These are phyloP conservation scores for Penicillium bialowiezense DNA, from an alignment of 495 filamentous ascomycete species.

Conservation along the genomic window DNA sequence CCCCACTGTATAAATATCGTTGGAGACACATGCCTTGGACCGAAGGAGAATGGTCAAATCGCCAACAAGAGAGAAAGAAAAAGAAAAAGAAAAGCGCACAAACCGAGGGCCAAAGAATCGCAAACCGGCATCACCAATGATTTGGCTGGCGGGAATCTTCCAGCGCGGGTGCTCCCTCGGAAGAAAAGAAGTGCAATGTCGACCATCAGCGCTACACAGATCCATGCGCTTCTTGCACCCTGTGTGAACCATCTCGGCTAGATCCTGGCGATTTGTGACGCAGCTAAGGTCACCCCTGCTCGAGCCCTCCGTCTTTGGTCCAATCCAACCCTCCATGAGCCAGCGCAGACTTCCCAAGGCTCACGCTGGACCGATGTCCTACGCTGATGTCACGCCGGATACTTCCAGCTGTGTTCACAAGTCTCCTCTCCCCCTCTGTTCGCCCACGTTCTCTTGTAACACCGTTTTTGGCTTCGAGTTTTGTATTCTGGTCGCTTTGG, in stretches of 20 bases:
- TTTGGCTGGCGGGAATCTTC: conserved; percentile 1
- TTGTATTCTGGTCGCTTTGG: conserved; percentile 14
- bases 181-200: conserved; percentile 21
- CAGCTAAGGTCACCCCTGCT: conserved; percentile 24
- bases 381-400: conserved; percentile 19
- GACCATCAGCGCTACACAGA: conserved; percentile 23
- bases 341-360: conserved; percentile 15
- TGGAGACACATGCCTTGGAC: no score
- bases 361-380: conserved; percentile 7
- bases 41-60: no score
- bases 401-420: conserved; percentile 21
- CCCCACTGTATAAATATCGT: no score
- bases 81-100: no score
- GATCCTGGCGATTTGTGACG: conserved; percentile 20
- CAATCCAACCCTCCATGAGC: conserved; percentile 11
- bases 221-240: conserved; percentile 19
- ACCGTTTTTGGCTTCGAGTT: conserved; percentile 12
- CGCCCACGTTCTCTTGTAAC: conserved; percentile 25
- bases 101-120: no score
- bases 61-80: no score
- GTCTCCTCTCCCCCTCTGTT: conserved; percentile 4
- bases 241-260: conserved; percentile 24
- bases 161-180: conserved; percentile 17
- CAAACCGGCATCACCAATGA: conserved; percentile 6
- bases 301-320: conserved; percentile 13